Evolutionary conservation across 2,329 filamentous ascomycete genomes (phyloP).

Genomic region (Mycosphaerella sp.): DNA sequence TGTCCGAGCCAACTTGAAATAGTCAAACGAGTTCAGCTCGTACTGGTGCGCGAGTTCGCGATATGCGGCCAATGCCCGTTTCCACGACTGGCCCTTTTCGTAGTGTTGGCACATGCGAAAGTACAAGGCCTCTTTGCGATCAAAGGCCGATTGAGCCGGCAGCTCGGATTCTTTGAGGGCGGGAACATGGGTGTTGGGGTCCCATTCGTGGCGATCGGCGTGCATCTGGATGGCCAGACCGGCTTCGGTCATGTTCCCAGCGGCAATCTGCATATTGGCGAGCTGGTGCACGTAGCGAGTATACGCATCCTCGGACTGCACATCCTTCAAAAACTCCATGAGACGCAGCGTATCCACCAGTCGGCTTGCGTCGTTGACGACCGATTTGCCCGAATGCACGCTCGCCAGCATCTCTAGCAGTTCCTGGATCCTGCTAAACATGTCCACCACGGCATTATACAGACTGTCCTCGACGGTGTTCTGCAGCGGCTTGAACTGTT

Average conservation of each 20-base stretch:
- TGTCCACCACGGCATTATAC: constrained; percentile 65
- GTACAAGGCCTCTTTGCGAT: constrained; percentile 85
- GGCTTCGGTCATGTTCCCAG: constrained; percentile 77
- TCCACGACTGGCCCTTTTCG: constrained; percentile 91
- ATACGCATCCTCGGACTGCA: constrained; percentile 96
- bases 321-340: constrained; percentile 94
- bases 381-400: constrained; percentile 70
- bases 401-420: constrained; percentile 85
- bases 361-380: constrained; percentile 60
- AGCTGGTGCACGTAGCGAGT: constrained; percentile 93
- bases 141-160: constrained; percentile 78
- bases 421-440: constrained; percentile 81
- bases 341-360: constrained; percentile 83
- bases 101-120: constrained; percentile 94
- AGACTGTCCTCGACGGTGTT: constrained; percentile 63
- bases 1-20: constrained; percentile 80
- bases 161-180: constrained; percentile 68
- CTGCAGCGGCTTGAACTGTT: constrained; percentile 67
- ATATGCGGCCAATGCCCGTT: constrained; percentile 78
- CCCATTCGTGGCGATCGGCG: constrained; percentile 89
- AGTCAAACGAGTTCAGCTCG: constrained; percentile 82
- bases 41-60: constrained; percentile 89
- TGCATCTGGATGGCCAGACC: constrained; percentile 84
- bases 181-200: constrained; percentile 59
- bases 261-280: constrained; percentile 66